These are phyloP conservation scores for Podaxis carcinomalis DNA, from an alignment of 768 basidiomycete genomes.

Conservation along the genomic window DNA sequence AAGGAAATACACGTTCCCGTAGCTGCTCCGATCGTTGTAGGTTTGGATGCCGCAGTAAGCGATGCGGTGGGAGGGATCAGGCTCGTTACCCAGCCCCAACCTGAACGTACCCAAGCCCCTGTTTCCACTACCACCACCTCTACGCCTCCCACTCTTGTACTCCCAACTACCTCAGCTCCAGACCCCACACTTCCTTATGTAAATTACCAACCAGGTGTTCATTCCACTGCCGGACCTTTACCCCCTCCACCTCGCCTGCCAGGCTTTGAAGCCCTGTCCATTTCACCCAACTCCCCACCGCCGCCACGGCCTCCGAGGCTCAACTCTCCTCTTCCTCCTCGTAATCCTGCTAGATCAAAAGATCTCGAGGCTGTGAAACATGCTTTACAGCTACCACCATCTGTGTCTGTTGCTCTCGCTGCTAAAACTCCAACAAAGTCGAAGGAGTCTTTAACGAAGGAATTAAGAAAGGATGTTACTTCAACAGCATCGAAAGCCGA, in stretches of 20 bases:
- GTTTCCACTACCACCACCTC: background rate
- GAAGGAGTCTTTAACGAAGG: slow-evolving; percentile 8
- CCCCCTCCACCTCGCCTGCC: slow-evolving; percentile 14
- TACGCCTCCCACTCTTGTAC: background rate
- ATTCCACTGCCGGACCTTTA: slow-evolving; percentile 14
- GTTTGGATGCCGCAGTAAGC: slow-evolving; percentile 27
- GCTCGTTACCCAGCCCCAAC: background rate
- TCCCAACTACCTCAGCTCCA: background rate
- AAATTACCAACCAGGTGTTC: slow-evolving; percentile 13
- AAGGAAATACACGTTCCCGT: slow-evolving; percentile 59
- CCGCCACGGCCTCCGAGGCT: slow-evolving; percentile 15
- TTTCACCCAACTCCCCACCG: slow-evolving; percentile 3
- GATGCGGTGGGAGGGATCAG: background rate
- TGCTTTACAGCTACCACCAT: slow-evolving; percentile 53
- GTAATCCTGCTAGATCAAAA: slow-evolving; percentile 22
- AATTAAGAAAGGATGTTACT: background rate
- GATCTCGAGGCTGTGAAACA: slow-evolving; percentile 59
- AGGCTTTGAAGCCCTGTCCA: background rate
- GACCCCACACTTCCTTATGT: slow-evolving; percentile 8
- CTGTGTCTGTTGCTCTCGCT: slow-evolving; percentile 44
- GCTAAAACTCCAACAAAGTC: slow-evolving; percentile 22
- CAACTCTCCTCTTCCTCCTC: slow-evolving; percentile 22
- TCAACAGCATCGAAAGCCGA: background rate
- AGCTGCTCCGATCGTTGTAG: slow-evolving; percentile 58
- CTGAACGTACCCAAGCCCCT: background rate